phyloP scores from a whole-genome alignment of 306 rosid species.

The Prunus mira region DNA sequence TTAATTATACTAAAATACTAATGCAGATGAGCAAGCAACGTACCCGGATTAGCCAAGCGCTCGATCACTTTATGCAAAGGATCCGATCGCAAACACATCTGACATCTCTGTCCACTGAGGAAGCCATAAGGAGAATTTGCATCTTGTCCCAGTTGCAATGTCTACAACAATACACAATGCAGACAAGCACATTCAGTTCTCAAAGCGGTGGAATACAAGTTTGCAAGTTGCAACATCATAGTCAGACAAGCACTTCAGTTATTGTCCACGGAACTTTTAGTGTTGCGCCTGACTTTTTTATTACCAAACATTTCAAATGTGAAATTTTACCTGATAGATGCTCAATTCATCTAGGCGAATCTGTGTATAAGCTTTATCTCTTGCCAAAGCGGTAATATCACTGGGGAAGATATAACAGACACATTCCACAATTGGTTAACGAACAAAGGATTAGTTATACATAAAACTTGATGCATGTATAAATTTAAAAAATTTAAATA shows the following conservation, averaged over 20 bases:
- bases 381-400: constrained; percentile 88
- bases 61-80: constrained; percentile 76
- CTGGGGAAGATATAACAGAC: constrained; percentile 38
- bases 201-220: background rate
- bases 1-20: background rate
- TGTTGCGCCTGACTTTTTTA: background rate
- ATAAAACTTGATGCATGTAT: background rate
- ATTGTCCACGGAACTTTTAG: no score
- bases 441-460: background rate
- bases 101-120: constrained; percentile 60
- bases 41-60: constrained; percentile 75
- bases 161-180: constrained; percentile 37
- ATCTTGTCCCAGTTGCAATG: constrained; percentile 68
- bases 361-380: constrained; percentile 73
- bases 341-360: constrained; percentile 60
- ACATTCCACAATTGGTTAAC: constrained; percentile 19
- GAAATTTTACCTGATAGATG: constrained; percentile 61
- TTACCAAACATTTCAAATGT: background rate
- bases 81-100: constrained; percentile 85
- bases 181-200: background rate
- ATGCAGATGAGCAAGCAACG: constrained; percentile 3
- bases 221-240: background rate
- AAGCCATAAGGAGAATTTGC: constrained; percentile 48
- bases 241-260: no score
- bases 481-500: background rate